Evolutionary conservation across 768 basidiomycete species (phyloP), one percentile per base, ranked within the genome.

Genomic region (Lactarius akahatsu): DNA sequence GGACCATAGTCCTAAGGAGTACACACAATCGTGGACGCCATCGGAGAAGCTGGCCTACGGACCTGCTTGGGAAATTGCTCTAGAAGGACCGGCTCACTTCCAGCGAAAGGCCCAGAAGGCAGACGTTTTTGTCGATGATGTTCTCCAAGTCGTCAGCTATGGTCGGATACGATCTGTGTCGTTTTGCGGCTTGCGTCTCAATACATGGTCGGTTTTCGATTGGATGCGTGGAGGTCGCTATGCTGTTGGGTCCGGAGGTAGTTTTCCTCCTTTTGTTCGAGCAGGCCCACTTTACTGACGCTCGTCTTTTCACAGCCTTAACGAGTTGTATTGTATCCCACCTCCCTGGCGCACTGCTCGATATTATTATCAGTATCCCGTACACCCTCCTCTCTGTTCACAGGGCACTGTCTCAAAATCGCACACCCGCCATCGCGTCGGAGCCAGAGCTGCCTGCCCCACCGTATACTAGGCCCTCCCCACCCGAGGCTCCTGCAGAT

Each of bases 231-330:
- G 91, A 2, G 84, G 90, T 62, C 77, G 90, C 43, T 84, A 91
- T 72, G 83, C 86, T 23, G 77, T 94, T 63, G 92, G 92, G 64
- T 88, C 92, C 59, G 92, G 92, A 76, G 90, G 91, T 93, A 72
- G 71, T 84, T 76, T 23, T 38, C 0, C 30, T 26, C 61, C 18
- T 57, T 36, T 38, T 30, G 34, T 20, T 47, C 28, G 30, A 11
- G 23, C 36, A 23, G 26, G 36, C 55, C 15, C 40, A 15, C 26
- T 28, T 62, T 43, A 18, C 59, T 66, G 40, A 66, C 40, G n/a
- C 59, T 50, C 56, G 9, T 57, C 11, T 40, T 38, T 40, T 40
- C 56, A n/a, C 70, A 91, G 92, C 90, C 5, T 77, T 78, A 40
- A 91, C 90, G 7, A 92, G 92, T 71, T 80, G 80, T 59, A 57